A percentile compares a stretch with the other conserved stretches of the same genome.
phyloP scores from a whole-genome alignment of 257 asterid species.

The Coffea eugenioides region DNA sequence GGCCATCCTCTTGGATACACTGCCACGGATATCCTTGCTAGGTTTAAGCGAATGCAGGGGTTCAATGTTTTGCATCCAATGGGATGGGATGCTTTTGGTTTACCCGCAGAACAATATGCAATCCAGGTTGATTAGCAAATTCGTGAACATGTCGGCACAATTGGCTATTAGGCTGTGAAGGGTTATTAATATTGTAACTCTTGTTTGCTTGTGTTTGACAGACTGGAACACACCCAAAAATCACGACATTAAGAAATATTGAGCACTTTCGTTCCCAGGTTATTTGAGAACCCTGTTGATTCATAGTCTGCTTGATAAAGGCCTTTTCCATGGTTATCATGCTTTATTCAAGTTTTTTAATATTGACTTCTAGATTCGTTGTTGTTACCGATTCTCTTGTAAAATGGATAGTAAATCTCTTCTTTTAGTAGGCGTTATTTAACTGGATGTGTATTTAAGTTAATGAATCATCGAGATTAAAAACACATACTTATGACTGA shows the following conservation, averaged over 20 bases:
- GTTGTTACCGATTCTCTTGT: neutral
- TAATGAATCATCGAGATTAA: neutral
- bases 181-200: conserved; percentile 17
- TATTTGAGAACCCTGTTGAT: neutral
- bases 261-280: conserved; percentile 87
- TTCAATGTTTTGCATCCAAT: conserved; percentile 95
- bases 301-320: too few species aligned
- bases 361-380: neutral
- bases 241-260: conserved; percentile 76
- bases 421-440: neutral
- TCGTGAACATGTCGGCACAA: neutral
- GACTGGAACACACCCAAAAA: conserved; percentile 95
- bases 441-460: neutral
- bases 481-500: neutral
- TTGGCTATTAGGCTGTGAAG: neutral
- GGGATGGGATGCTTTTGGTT: conserved; percentile 99
- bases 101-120: conserved; percentile 99
- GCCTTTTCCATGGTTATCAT: neutral
- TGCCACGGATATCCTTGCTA: conserved; percentile 95
- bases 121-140: conserved; percentile 52
- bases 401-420: neutral
- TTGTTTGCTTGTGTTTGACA: conserved; percentile 34
- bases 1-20: conserved; percentile 99
- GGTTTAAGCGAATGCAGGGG: conserved; percentile 94
- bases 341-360: neutral